Conservation (phyloP, 164 flowering plant genomes). For the Stephania yunnanensis region DNA sequence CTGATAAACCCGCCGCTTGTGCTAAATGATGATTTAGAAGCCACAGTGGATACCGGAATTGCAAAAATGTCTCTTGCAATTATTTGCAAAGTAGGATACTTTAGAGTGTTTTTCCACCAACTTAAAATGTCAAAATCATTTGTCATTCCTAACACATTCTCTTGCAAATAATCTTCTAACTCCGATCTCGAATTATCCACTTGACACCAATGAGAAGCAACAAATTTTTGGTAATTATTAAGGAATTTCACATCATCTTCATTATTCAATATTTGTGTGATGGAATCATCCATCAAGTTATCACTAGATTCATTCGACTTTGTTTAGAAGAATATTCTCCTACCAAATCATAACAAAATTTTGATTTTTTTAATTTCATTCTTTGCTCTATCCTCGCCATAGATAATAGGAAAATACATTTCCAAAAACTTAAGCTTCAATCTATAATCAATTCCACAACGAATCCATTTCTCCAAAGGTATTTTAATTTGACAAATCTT, state of each 20-base stretch:
- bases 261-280: neutral
- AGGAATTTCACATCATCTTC: neutral
- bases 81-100: constrained; percentile 4
- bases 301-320: neutral
- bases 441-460: no score
- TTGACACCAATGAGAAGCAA: neutral
- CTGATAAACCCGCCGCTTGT: neutral
- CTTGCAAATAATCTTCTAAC: constrained; percentile 4
- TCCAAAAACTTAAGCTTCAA: no score
- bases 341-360: neutral
- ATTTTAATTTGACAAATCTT: no score
- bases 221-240: neutral
- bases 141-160: neutral
- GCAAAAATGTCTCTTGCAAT: constrained; percentile 2
- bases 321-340: neutral
- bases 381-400: no score
- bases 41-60: neutral
- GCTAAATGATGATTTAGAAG: neutral
- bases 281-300: no score
- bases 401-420: no score
- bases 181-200: neutral
- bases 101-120: constrained; percentile 6
- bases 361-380: no score
- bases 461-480: no score
- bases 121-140: neutral